Evolutionary conservation across 331 rosid genomes (phyloP), one percentile per base, ranked within the genome.

Genomic region (Pyrus hybrid): DNA sequence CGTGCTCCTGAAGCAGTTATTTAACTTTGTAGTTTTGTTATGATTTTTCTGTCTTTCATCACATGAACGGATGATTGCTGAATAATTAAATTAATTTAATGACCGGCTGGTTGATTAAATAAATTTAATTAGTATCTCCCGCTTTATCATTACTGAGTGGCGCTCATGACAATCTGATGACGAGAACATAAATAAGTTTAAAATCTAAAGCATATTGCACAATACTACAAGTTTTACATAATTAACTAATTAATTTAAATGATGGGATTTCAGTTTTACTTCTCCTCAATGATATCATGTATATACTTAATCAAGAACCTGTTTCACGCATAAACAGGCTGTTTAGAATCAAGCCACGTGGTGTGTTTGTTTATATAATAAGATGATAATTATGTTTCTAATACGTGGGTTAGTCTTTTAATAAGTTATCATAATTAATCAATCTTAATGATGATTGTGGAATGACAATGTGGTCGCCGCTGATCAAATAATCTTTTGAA

Each of bases 341-440:
- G 89, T 81, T 65, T 30, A 78, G 90, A 81, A 87, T 90, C 89
- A 81, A 84, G 80, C 76, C 91, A 90, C 85, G 86, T 82, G 89
- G 82, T 77, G 32, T 75, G 85, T 77, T 71, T 35, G 35, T 43
- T 67, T 29, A 28, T 68, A 25, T 58, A 70, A 21, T 28, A 62
- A 35, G 67, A 9, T 70, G 73, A 58, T 25, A 20, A 29, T 35
- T 14, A 49, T 63, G 63, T 12, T 45, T 45, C 65, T 33, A 51
- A 28, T 70, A 3, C 8, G 71, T 29, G 23, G 72, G 53, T 33
- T 69, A 63, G 20, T 53, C 49, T 41, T 22, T 80, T 63, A 33
- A 53, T 76, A 51, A 75, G 56, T 64, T 37, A 68, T 75, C 25
- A 76, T 47, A 37, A 69, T 66, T 18, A 41, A 35, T 57, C 51